phyloP scores from a whole-genome alignment of 163 green algal species.

The Chloromonas sp. region DNA sequence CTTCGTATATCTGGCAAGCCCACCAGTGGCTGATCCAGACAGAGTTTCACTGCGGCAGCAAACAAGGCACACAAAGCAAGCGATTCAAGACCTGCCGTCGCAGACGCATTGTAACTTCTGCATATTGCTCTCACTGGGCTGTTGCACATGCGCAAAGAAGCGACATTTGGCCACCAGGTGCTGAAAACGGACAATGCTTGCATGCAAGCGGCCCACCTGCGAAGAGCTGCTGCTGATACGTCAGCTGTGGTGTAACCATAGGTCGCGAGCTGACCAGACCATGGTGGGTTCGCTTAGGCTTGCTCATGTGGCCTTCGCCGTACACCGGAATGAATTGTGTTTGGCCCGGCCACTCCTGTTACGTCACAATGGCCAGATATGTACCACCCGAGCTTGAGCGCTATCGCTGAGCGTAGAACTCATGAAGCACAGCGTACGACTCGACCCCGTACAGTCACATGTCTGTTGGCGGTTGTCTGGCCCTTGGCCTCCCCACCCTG shows the following conservation, averaged over 20 bases:
- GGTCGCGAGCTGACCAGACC: not conserved
- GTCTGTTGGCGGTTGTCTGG: too few relatives aligned
- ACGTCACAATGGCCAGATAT: too few relatives aligned
- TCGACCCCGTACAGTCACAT: too few relatives aligned
- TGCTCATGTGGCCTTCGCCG: too few relatives aligned
- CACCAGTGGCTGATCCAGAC: slow-evolving; percentile 38
- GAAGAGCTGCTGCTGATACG: not conserved
- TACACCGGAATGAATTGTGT: too few relatives aligned
- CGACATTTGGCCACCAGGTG: not conserved
- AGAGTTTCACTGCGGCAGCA: slow-evolving; percentile 28
- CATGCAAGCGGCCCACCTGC: not conserved
- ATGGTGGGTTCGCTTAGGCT: too few relatives aligned
- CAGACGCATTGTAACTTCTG: not conserved
- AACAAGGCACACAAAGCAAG: not conserved
- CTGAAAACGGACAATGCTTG: not conserved
- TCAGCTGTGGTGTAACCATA: not conserved
- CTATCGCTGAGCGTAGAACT: too few relatives aligned
- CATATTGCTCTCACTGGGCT: not conserved
- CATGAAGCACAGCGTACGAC: too few relatives aligned
- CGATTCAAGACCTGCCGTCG: too few relatives aligned
- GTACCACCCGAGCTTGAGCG: too few relatives aligned
- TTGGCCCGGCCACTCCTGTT: too few relatives aligned
- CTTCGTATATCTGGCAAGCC: slow-evolving; percentile 18
- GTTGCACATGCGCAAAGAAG: not conserved
- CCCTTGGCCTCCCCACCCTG: too few relatives aligned